Percentiles rank a stretch among this genome's conserved stretches.
phyloP scores from a whole-genome alignment of 495 filamentous ascomycete species.

The Aspergillus ellipticus region DNA sequence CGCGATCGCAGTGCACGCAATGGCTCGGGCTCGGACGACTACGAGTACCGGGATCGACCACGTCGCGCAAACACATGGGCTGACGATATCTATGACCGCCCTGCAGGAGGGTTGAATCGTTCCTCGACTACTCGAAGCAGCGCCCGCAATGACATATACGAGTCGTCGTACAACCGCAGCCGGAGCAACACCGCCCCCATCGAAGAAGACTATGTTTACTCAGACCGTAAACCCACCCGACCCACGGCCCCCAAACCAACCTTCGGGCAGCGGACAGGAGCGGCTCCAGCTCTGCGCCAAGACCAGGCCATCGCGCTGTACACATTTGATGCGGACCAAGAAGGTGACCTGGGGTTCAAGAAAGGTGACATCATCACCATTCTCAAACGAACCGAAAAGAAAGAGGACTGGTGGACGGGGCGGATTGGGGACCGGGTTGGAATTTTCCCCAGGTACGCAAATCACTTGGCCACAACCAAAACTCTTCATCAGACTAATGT shows the following conservation, averaged over 20 bases:
- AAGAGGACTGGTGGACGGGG: conserved; percentile 85
- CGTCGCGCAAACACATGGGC: conserved; percentile 77
- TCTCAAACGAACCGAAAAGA: conserved; percentile 88
- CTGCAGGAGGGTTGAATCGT: conserved; percentile 44
- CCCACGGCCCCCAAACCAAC: conserved; percentile 86
- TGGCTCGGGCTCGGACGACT: conserved; percentile 38
- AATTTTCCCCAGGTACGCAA: conserved; percentile 55
- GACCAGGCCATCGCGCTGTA: conserved; percentile 88
- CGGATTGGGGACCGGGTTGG: conserved; percentile 60
- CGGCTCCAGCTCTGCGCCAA: conserved; percentile 55
- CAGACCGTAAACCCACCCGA: conserved; percentile 54
- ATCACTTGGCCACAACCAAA: not conserved
- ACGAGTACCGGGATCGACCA: conserved; percentile 63
- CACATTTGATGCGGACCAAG: conserved; percentile 90
- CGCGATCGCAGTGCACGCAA: conserved; percentile 53
- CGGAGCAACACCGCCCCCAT: conserved; percentile 44
- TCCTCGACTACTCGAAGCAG: conserved; percentile 47
- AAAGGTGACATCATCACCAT: conserved; percentile 99
- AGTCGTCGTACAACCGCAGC: conserved; percentile 42
- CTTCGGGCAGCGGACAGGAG: conserved; percentile 61
- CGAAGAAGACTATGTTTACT: conserved; percentile 58
- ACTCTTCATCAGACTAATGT: conserved; percentile 10
- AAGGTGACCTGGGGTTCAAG: conserved; percentile 90
- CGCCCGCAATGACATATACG: conserved; percentile 40
- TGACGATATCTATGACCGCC: conserved; percentile 82